phyloP scores from a whole-genome alignment of 106 monocot species.

The Allium sativum region DNA sequence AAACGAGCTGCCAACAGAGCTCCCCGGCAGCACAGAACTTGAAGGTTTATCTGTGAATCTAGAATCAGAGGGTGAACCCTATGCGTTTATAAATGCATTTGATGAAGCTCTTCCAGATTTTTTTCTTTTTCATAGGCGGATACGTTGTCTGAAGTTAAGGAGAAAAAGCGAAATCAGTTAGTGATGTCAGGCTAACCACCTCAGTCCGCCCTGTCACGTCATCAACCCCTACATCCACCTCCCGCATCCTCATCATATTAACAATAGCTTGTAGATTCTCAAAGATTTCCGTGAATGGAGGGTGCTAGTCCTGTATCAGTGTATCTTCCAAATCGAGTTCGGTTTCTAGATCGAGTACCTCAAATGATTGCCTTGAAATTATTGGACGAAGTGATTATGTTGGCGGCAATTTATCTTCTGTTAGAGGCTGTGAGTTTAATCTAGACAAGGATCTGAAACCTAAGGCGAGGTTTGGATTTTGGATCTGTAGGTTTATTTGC shows the following conservation, averaged over 20 bases:
- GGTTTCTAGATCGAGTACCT: slow-evolving; percentile 25
- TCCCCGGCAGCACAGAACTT: no score
- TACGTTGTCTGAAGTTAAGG: no score
- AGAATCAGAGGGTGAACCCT: no score
- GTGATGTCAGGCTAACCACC: slow-evolving; percentile 23
- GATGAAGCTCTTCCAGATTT: no score
- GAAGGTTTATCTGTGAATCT: no score
- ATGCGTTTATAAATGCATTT: no score
- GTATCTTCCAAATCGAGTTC: slow-evolving; percentile 26
- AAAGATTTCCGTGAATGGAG: slow-evolving; percentile 83
- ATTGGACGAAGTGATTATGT: slow-evolving; percentile 16
- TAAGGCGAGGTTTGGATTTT: slow-evolving; percentile 21
- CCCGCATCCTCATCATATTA: slow-evolving; percentile 55
- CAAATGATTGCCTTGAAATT: slow-evolving; percentile 41
- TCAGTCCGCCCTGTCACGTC: slow-evolving; percentile 11
- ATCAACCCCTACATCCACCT: neutral
- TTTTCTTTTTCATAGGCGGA: no score
- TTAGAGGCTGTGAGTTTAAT: slow-evolving; percentile 34
- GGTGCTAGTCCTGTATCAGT: slow-evolving; percentile 27
- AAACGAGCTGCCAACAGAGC: no score
- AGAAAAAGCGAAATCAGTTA: no score
- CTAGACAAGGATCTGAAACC: slow-evolving; percentile 28
- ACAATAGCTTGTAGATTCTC: slow-evolving; percentile 50
- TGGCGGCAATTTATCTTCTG: slow-evolving; percentile 5
- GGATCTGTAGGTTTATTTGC: no score